Evolutionary conservation across 805 yeast genomes (phyloP).

Genomic region (Lipomyces sp.): DNA sequence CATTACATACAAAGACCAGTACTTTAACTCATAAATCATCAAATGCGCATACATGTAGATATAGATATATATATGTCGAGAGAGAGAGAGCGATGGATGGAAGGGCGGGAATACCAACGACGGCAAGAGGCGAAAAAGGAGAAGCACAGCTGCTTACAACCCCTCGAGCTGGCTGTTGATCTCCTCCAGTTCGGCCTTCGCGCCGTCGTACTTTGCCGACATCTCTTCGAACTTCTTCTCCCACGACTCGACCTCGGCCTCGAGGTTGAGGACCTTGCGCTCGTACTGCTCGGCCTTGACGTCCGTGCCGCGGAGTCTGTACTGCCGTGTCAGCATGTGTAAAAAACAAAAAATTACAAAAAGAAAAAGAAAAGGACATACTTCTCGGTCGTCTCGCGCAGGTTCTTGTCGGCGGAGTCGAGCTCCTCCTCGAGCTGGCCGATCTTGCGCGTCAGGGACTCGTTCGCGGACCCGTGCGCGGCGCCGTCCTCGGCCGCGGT

Average conservation of each 20-base stretch:
- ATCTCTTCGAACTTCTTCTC: conserved; percentile 90
- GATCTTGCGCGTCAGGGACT: conserved; percentile 84
- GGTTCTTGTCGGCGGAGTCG: conserved; percentile 84
- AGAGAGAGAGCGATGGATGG: too few species aligned
- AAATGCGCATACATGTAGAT: too few species aligned
- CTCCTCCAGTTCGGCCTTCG: conserved; percentile 93
- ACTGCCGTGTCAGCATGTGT: not conserved
- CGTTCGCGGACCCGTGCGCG: conserved; percentile 83
- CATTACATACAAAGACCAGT: too few species aligned
- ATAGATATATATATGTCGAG: too few species aligned
- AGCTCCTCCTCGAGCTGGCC: conserved; percentile 84
- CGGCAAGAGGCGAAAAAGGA: not conserved
- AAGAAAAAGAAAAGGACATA: not conserved
- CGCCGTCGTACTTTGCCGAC: conserved; percentile 71
- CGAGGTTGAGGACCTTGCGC: conserved; percentile 88
- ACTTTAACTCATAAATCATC: too few species aligned
- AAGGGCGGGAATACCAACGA: too few species aligned
- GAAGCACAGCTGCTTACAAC: conserved; percentile 32
- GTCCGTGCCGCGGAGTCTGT: conserved; percentile 80
- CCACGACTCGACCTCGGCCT: conserved; percentile 85
- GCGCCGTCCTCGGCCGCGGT: conserved; percentile 87
- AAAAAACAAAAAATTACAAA: not conserved
- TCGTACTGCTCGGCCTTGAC: conserved; percentile 94
- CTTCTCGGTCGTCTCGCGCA: conserved; percentile 89
- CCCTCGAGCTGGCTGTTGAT: conserved; percentile 92